Evolutionary conservation across 495 filamentous ascomycete species (phyloP).

Genomic region (Pseudoneurospora amorphoporcata): DNA sequence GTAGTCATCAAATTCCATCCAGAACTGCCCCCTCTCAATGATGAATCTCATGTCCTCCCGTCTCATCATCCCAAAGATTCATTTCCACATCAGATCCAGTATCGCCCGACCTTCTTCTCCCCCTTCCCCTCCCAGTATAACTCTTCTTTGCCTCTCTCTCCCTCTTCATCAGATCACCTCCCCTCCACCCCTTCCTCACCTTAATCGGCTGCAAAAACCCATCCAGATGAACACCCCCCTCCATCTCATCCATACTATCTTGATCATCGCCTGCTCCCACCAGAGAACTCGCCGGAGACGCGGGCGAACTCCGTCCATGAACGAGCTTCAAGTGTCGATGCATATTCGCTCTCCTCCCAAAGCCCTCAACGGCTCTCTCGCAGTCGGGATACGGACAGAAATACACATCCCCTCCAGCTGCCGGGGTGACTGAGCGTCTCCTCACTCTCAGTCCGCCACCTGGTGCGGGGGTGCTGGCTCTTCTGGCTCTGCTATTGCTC

Average conservation of each 20-base stretch:
- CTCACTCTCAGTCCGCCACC: background rate
- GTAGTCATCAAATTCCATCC: background rate
- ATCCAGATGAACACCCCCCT: conserved; percentile 43
- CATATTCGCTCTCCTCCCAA: conserved; percentile 9
- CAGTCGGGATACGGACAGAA: conserved; percentile 13
- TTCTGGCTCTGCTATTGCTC: conserved; percentile 1
- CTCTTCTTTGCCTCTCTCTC: background rate
- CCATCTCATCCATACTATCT: conserved; percentile 40
- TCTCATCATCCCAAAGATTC: background rate
- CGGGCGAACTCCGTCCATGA: conserved; percentile 19
- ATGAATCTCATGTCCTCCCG: background rate
- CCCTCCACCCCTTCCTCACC: conserved; percentile 23
- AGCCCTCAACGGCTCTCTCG: conserved; percentile 8
- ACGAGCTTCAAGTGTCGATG: conserved; percentile 19
- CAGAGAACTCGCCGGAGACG: background rate
- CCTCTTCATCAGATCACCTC: conserved; percentile 2
- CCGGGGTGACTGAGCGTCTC: background rate
- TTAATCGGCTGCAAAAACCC: conserved; percentile 37
- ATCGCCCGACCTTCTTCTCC: background rate
- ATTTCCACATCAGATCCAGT: background rate
- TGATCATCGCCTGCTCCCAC: conserved; percentile 16
- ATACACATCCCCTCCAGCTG: background rate
- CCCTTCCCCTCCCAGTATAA: background rate
- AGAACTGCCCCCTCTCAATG: background rate
- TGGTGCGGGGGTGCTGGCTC: background rate